Evolutionary conservation across 768 basidiomycete species (phyloP), one percentile per base, ranked within the genome.

Genomic region (Naematelia encephala): DNA sequence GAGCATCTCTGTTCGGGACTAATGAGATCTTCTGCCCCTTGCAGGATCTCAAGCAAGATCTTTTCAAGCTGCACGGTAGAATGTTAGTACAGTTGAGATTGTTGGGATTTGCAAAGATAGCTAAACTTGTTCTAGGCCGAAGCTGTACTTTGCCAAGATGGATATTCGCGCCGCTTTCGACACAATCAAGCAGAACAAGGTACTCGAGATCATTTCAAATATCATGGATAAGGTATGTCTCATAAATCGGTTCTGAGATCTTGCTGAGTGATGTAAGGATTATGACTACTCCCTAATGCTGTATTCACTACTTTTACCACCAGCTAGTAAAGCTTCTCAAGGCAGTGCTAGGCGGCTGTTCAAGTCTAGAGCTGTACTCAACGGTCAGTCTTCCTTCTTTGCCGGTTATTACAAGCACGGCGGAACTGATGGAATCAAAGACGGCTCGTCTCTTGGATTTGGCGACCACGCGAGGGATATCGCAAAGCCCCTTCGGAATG

Each of bases 161-260:
- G 96, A 99, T 72, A 91, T 98, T 16, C 88, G 88, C 61, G 87
- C 94, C 5, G 96, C 92, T 67, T 99, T 97, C 80, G 96, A 99
- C 77, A 91, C 89, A 0, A 98, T 98, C 58, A 86, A 91, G 29
- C 96, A 98, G 75, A 81, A 83, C 5, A 92, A 87, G 68, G 78
- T 99, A 45, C 77, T 98, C 28, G 81, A 84, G 39, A 89, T 99
- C 34, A 76, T 98, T 25, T 81, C 83, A 10, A 78, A 84, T 2
- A 70, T 97, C 2, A 80, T 99, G 8, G 68, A 71, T n/a, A 56
- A 68, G 28, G 76, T 75, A 49, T 85, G 86, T 0, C 85, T n/a
- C n/a, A n/a, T n/a, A n/a, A 3, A 39, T 22, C 26, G 29, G 12
- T 45, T 21, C 16, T 12, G 12, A 55, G 30, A n/a, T 5, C 14